Percentiles rank a stretch among this genome's conserved stretches.
These are phyloP conservation scores for Eimeria falciformis DNA, from an alignment of 169 alveolate species.

Conservation along the genomic window DNA sequence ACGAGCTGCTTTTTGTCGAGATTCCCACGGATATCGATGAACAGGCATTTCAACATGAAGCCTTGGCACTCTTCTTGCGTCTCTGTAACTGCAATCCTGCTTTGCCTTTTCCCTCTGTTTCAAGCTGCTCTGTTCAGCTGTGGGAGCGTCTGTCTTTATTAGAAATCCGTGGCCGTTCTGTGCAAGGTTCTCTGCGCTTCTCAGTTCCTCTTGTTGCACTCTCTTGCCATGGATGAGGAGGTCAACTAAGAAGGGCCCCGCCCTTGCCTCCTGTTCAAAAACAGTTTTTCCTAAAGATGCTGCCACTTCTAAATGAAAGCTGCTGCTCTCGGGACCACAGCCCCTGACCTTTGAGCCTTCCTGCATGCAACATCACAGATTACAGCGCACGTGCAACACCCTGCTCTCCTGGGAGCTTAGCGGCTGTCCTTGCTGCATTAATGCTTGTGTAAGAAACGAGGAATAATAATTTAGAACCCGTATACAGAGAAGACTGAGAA, in stretches of 20 bases:
- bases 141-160: not conserved
- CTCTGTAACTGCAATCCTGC: not conserved
- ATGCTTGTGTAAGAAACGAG: no score
- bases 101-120: not conserved
- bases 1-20: not conserved
- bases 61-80: not conserved
- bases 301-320: slow-evolving; percentile 32
- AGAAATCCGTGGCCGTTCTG: not conserved
- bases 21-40: not conserved
- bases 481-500: no score
- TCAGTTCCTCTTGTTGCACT: not conserved
- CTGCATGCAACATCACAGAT: not conserved
- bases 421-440: no score
- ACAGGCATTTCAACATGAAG: not conserved
- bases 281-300: not conserved
- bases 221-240: not conserved
- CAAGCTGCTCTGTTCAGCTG: not conserved
- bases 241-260: slow-evolving; percentile 16
- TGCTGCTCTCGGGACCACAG: slow-evolving; percentile 23
- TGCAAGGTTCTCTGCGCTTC: not conserved
- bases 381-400: not conserved
- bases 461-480: no score
- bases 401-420: no score
- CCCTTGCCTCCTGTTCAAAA: not conserved
- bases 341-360: not conserved